Evolutionary conservation across 805 yeast species (phyloP).

Genomic region (Cyberlindnera maritima): DNA sequence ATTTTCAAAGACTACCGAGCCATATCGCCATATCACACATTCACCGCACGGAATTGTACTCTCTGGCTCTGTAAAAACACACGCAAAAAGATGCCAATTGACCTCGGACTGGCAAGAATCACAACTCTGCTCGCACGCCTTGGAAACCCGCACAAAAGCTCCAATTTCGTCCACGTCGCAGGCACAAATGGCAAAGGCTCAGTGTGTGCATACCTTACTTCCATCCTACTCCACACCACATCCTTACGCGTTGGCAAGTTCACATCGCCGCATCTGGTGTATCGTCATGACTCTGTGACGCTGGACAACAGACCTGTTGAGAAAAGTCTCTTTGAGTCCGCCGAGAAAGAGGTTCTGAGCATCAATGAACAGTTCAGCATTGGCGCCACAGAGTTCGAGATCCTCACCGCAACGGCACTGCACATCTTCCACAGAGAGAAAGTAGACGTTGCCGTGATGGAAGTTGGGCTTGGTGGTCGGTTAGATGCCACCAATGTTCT

Average conservation of each 20-base stretch:
- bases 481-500: slow-evolving; percentile 86
- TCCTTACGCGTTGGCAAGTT: slow-evolving; percentile 65
- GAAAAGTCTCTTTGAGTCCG: slow-evolving; percentile 39
- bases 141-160: slow-evolving; percentile 66
- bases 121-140: slow-evolving; percentile 42
- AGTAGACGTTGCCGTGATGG: slow-evolving; percentile 79
- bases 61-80: not conserved
- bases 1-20: no score
- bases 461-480: slow-evolving; percentile 92
- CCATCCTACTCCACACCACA: slow-evolving; percentile 48
- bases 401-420: slow-evolving; percentile 82
- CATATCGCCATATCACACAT: not conserved
- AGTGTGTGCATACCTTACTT: slow-evolving; percentile 75
- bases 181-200: slow-evolving; percentile 99
- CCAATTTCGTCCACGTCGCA: slow-evolving; percentile 81
- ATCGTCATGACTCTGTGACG: slow-evolving; percentile 71
- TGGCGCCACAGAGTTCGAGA: slow-evolving; percentile 85
- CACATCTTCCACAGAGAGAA: slow-evolving; percentile 58
- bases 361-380: slow-evolving; percentile 41
- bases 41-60: no score
- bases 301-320: slow-evolving; percentile 61
- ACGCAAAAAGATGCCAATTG: slow-evolving; percentile 35
- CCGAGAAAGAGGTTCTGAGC: slow-evolving; percentile 40
- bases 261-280: slow-evolving; percentile 83
- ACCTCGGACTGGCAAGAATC: slow-evolving; percentile 57